These are phyloP conservation scores for Termitomyces eurrhizus DNA, from an alignment of 768 basidiomycete species.

Conservation along the genomic window DNA sequence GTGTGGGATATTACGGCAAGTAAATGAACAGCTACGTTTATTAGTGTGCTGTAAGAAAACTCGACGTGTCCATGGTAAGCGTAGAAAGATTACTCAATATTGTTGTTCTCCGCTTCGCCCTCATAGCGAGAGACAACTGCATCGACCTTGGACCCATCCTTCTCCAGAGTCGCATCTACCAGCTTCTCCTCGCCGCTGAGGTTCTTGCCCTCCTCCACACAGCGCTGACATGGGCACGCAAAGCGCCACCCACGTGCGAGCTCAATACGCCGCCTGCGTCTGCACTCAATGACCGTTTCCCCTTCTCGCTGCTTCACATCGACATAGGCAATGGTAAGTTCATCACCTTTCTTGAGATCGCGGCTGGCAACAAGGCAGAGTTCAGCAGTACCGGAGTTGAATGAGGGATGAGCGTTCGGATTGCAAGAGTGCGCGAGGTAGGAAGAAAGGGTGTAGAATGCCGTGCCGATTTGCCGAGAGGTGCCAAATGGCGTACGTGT, in stretches of 20 bases:
- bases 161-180: constrained; percentile 26
- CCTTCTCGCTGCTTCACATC: constrained; percentile 54
- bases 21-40: not conserved
- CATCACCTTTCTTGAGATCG: constrained; percentile 70
- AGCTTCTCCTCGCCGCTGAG: constrained; percentile 30
- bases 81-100: constrained; percentile 11
- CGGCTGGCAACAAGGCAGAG: constrained; percentile 65
- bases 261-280: constrained; percentile 65
- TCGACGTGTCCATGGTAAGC: not conserved
- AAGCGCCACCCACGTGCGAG: constrained; percentile 82
- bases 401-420: constrained; percentile 63
- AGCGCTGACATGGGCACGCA: constrained; percentile 68
- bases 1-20: not conserved
- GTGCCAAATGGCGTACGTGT: constrained; percentile 79
- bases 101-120: constrained; percentile 12
- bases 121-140: constrained; percentile 25
- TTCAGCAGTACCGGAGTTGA: constrained; percentile 62
- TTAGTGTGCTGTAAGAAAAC: not conserved
- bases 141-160: constrained; percentile 52
- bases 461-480: constrained; percentile 69
- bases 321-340: constrained; percentile 73
- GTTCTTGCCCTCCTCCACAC: constrained; percentile 48
- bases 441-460: constrained; percentile 71
- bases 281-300: constrained; percentile 52
- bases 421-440: constrained; percentile 77